These are phyloP conservation scores for Agaricus blazei DNA, from an alignment of 768 basidiomycete genomes.

Conservation along the genomic window DNA sequence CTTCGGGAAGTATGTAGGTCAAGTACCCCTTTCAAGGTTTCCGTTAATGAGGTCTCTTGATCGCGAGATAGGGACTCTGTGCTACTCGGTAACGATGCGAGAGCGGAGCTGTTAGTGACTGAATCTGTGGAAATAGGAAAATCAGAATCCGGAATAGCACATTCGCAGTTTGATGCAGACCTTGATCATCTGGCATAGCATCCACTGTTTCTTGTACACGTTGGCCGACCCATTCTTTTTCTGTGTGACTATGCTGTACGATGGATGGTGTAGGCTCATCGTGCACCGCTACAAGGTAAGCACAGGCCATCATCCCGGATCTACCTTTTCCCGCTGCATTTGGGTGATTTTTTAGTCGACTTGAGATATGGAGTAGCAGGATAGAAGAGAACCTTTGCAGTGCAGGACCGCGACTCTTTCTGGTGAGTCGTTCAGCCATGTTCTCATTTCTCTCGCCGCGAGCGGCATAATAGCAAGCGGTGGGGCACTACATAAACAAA, in stretches of 20 bases:
- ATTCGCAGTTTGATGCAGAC: conserved; percentile 1
- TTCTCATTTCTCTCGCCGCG: conserved; percentile 65
- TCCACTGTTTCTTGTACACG: conserved; percentile 47
- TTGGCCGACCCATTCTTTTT: conserved; percentile 42
- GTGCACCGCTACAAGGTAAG: conserved; percentile 66
- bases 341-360: not conserved
- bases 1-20: conserved; percentile 65
- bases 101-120: not conserved
- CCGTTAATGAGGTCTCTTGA: conserved; percentile 27
- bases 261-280: conserved; percentile 41
- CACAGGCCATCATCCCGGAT: conserved; percentile 81
- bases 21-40: conserved; percentile 50
- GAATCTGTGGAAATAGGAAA: not conserved
- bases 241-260: conserved; percentile 39
- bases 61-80: conserved; percentile 11
- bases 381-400: conserved; percentile 62
- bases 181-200: conserved; percentile 39
- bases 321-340: conserved; percentile 71
- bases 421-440: conserved; percentile 62
- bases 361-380: not conserved
- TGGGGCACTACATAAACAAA: conserved; percentile 47
- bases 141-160: not conserved
- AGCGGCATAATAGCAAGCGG: conserved; percentile 72
- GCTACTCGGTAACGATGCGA: not conserved
- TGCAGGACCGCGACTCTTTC: conserved; percentile 78